Conservation (phyloP, 441 rosid species). For the Pelargonium cotyledonis region DNA sequence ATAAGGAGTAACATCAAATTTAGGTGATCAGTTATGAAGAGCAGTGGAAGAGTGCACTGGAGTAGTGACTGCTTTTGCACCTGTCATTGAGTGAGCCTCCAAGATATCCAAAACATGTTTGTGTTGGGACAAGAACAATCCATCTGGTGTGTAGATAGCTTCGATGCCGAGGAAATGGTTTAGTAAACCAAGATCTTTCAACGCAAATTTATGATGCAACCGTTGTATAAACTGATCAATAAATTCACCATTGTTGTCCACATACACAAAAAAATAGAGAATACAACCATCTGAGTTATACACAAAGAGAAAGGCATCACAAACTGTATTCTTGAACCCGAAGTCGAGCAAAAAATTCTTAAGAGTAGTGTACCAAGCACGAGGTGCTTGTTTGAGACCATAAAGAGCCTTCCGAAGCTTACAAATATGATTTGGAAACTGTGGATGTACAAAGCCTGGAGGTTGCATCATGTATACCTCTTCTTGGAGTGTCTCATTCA, state of each 20-base stretch:
- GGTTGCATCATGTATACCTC: background rate
- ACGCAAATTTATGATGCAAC: background rate
- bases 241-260: background rate
- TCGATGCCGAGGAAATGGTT: background rate
- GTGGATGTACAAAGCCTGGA: background rate
- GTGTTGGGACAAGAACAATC: background rate
- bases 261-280: background rate
- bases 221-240: background rate
- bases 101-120: background rate
- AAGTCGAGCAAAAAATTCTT: background rate
- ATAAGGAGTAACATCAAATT: background rate
- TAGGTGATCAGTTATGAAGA: background rate
- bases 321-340: background rate
- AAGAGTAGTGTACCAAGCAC: background rate
- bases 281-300: background rate
- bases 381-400: background rate
- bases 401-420: background rate
- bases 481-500: background rate
- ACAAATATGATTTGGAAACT: background rate
- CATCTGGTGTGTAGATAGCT: background rate
- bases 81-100: background rate
- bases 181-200: background rate
- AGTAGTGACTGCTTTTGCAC: background rate
- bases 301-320: background rate
- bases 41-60: background rate